Evolutionary conservation across 768 basidiomycete species (phyloP).

Genomic region (Psilocybe cyanescens): DNA sequence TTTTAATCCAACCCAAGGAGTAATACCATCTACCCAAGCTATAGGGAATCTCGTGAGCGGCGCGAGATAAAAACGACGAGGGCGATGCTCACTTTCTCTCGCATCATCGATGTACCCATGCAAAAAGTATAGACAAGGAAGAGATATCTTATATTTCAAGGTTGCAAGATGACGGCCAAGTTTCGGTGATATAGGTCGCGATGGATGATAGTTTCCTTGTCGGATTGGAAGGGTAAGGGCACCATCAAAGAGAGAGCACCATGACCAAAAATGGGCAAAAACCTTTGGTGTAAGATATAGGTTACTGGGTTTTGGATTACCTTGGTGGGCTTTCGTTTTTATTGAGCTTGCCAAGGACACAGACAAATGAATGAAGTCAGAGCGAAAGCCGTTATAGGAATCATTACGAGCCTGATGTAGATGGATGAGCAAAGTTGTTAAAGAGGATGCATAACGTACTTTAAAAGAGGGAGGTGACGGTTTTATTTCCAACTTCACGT

Average conservation of each 20-base stretch:
- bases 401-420: constrained; percentile 52
- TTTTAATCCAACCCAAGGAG: constrained; percentile 85
- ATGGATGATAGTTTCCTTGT: constrained; percentile 83
- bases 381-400: constrained; percentile 87
- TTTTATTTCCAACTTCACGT: constrained; percentile 66
- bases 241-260: constrained; percentile 88
- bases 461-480: constrained; percentile 41
- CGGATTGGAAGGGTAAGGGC: constrained; percentile 82
- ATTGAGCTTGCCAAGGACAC: constrained; percentile 79
- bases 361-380: constrained; percentile 92
- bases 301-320: constrained; percentile 54
- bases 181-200: constrained; percentile 77
- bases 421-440: background rate
- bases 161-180: constrained; percentile 89
- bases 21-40: constrained; percentile 82
- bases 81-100: constrained; percentile 51
- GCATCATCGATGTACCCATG: constrained; percentile 88
- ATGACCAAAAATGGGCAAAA: constrained; percentile 90
- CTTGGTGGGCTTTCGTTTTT: constrained; percentile 30
- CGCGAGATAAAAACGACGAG: background rate
- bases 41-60: constrained; percentile 5
- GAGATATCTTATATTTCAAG: constrained; percentile 83
- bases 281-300: constrained; percentile 85
- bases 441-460: constrained; percentile 34
- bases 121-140: constrained; percentile 80